A percentile compares a stretch with the other conserved stretches of the same genome.
phyloP scores from a whole-genome alignment of 1,284 basidiomycete species.

The Ceraceosorus guamensis region DNA sequence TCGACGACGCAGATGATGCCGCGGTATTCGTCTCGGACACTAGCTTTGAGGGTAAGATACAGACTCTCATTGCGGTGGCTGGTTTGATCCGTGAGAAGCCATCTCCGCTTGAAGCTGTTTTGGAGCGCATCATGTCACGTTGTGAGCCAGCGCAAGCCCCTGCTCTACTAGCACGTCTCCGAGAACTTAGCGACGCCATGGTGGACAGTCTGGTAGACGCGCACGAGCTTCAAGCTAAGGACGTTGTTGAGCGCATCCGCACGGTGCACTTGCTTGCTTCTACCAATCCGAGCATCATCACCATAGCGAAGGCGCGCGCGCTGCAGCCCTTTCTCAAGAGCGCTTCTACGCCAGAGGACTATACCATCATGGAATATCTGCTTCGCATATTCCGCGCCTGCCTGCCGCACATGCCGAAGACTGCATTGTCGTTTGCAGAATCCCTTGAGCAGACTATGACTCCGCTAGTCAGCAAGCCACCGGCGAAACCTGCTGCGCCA shows the following conservation, averaged over 20 bases:
- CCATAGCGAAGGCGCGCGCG: slow-evolving; percentile 68
- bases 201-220: slow-evolving; percentile 77
- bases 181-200: slow-evolving; percentile 70
- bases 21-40: background rate
- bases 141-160: slow-evolving; percentile 25
- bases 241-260: slow-evolving; percentile 54
- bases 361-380: slow-evolving; percentile 51
- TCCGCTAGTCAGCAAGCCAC: slow-evolving; percentile 69
- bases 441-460: slow-evolving; percentile 77
- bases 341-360: slow-evolving; percentile 73
- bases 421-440: slow-evolving; percentile 60
- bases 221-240: slow-evolving; percentile 47
- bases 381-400: slow-evolving; percentile 76
- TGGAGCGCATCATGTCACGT: slow-evolving; percentile 55
- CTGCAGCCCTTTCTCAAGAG: slow-evolving; percentile 80
- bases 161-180: slow-evolving; percentile 60
- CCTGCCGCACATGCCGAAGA: slow-evolving; percentile 65
- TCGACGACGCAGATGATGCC: background rate
- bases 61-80: slow-evolving; percentile 74
- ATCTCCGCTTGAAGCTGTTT: slow-evolving; percentile 72
- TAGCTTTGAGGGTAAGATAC: slow-evolving; percentile 55
- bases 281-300: slow-evolving; percentile 72
- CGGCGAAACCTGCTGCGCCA: slow-evolving; percentile 19
- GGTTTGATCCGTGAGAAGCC: slow-evolving; percentile 72
- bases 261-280: slow-evolving; percentile 74